Evolutionary conservation across 1,284 basidiomycete species (phyloP), one percentile per base, ranked within the genome.

Genomic region (Apiotrichum gamsii): DNA sequence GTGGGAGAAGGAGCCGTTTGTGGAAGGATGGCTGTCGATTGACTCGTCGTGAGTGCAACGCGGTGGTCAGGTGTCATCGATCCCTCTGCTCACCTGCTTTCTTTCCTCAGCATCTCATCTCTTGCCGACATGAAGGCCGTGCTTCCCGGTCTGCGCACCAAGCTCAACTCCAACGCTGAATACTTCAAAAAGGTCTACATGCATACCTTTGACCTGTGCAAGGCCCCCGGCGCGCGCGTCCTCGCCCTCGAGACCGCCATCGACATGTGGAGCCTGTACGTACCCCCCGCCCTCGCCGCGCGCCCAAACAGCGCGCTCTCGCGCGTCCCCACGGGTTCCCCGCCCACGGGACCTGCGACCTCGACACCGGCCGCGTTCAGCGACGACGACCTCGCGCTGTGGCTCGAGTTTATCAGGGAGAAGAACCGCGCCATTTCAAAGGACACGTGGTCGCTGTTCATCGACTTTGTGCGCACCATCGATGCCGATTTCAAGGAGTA

Each of bases 391-490:
- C 82, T 82, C 16, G 73, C 82, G 14, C 79, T 82, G 77, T 97
- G 93, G 93, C 82, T 88, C 60, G 83, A 85, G 31, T 97, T 86
- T 67, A 76, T 73, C 33, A 75, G 80, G 62, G 82, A 80, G 60
- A 83, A 82, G 10, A 78, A 77, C 10, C 88, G 87, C 67, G 90
- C 90, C 4, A 79, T 97, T 30, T 91, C 86, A 72, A 90, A 88
- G 73, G 93, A 97, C 74, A 91, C 90, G 3, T 97, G 93, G 93
- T 75, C 78, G 43, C 86, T 94, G 80, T 88, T 90, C 52, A 57
- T 72, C 30, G 66, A 70, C 59, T 70, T 71, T 49, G 76, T 91
- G 34, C 81, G 84, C 55, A 81, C 82, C 41, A 88, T 90, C 64
- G 87, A 96, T 70, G 74, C 78, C 20, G 79, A 79, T 45, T 93